Base-by-base conservation (phyloP, 2,329 filamentous ascomycete species). In the Aschersonia sp. region DNA sequence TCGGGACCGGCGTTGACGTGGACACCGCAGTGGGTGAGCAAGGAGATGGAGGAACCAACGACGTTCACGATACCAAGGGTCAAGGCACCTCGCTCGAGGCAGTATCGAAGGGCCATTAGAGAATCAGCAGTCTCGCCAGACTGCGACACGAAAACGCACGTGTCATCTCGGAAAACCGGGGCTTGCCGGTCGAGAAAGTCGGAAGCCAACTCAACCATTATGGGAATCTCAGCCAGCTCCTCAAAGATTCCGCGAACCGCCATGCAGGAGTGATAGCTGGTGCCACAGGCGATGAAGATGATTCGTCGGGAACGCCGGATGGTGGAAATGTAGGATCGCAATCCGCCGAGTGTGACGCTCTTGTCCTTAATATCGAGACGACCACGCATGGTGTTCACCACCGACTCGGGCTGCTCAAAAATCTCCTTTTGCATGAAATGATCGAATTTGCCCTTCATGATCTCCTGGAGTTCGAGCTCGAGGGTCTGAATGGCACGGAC, bases 371-470 rank as follows among this genome's bases (percentile, higher is more conserved):
- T 76, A 68, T 98, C 92, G 59, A 98, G 75, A 72, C 92, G 92
- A 71, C 92, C 92, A 81, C 92, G 88, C 92, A 98, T 98, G 56
- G 92, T 96, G 79, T 98, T 98, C 74, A 98, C 83, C 52, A 98
- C 88, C 10, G 92, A 98, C 72, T 98, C 92, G 62, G 92, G 92
- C 75, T 98, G 92, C 77, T 98, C 92, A 68, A 98, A 98, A 62
- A 98, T 98, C 69, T 98, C 92, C 81, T 98, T 98, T 69, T 98
- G 92, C 92, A 98, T 98, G 77, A 96, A 98, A 74, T 98, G 92
- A 68, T 98, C 92, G 70, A 97, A 98, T 66, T 92, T 94, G 69
- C 92, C 92, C 84, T 98, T 98, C 92, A 98, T 98, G 71, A 98
- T 98, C 75, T 98, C 89, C 75, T 98, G 92, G 55, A 98, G 84